These are phyloP conservation scores for Nakazawaea populi DNA, from an alignment of 805 yeast genomes.

Conservation along the genomic window DNA sequence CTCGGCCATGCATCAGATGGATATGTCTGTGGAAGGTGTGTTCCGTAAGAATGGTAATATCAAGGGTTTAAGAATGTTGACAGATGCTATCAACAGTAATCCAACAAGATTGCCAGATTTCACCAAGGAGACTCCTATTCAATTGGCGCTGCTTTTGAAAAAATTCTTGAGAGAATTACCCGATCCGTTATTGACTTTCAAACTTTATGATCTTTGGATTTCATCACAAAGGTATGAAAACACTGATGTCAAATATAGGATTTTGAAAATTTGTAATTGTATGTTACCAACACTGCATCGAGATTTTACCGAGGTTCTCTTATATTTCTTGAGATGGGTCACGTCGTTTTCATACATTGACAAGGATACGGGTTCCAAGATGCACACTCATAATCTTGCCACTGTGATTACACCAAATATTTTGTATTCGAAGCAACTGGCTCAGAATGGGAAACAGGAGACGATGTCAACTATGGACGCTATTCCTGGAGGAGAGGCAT, in stretches of 20 bases:
- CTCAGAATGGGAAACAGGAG: constrained; percentile 14
- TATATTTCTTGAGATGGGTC: constrained; percentile 88
- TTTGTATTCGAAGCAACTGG: constrained; percentile 49
- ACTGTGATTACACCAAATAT: constrained; percentile 95
- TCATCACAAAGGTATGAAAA: constrained; percentile 53
- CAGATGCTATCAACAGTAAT: constrained; percentile 64
- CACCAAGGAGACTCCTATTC: constrained; percentile 74
- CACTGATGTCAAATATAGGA: constrained; percentile 38
- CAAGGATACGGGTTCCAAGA: constrained; percentile 80
- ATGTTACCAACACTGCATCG: constrained; percentile 78
- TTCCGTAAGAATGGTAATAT: constrained; percentile 96
- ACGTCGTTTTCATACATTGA: constrained; percentile 93
- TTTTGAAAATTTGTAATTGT: constrained; percentile 61
- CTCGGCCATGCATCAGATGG: constrained; percentile 78
- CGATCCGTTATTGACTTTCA: constrained; percentile 77
- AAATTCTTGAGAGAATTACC: constrained; percentile 91
- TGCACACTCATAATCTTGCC: constrained; percentile 93
- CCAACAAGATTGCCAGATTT: constrained; percentile 72
- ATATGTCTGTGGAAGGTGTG: constrained; percentile 93
- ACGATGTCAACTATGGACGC: constrained; percentile 16
- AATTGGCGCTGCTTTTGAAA: constrained; percentile 87
- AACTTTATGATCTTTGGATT: constrained; percentile 75
- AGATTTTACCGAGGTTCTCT: constrained; percentile 78
- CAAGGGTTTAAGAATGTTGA: constrained; percentile 65
- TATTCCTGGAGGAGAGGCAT: constrained; percentile 51